Percentiles rank a stretch among this genome's conserved stretches.
These are phyloP conservation scores for Lachnellula cervina DNA, from an alignment of 2,329 filamentous ascomycete species.

Conservation along the genomic window DNA sequence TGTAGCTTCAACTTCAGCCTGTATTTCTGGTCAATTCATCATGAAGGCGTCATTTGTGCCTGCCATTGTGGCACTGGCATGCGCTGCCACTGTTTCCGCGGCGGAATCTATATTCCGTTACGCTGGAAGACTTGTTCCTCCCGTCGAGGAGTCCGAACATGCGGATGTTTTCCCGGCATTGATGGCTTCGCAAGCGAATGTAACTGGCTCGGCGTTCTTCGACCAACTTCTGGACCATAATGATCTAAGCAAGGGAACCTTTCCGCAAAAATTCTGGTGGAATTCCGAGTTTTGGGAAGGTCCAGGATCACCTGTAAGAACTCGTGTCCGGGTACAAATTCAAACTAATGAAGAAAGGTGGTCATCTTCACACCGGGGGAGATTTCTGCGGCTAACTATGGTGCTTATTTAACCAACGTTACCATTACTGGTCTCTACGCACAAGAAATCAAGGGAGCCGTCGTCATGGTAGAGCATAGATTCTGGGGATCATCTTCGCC, in stretches of 20 bases:
- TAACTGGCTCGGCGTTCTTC: constrained; percentile 25
- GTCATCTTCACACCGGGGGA: constrained; percentile 51
- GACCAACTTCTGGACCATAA: constrained; percentile 54
- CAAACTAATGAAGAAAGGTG: constrained; percentile 31
- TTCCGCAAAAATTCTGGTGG: constrained; percentile 50
- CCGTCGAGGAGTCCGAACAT: constrained; percentile 17
- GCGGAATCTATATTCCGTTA: constrained; percentile 16
- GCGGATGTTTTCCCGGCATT: constrained; percentile 13
- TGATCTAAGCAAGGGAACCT: constrained; percentile 50
- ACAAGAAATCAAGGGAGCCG: constrained; percentile 48
- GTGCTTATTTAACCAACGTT: constrained; percentile 45
- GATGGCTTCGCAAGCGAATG: constrained; percentile 7
- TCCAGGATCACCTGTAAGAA: constrained; percentile 47
- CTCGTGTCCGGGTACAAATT: not conserved
- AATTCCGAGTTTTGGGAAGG: constrained; percentile 48
- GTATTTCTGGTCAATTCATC: constrained; percentile 2
- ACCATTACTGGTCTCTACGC: constrained; percentile 47
- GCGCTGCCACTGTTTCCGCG: constrained; percentile 8
- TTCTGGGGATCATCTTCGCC: constrained; percentile 55
- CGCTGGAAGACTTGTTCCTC: constrained; percentile 21
- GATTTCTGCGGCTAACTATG: constrained; percentile 41
- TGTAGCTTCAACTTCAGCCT: constrained; percentile 5
- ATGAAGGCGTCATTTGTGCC: constrained; percentile 27
- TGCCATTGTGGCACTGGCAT: constrained; percentile 16
- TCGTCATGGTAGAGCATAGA: constrained; percentile 52